phyloP scores from a whole-genome alignment of 2,329 filamentous ascomycete species.

The Penicillium concentricum region DNA sequence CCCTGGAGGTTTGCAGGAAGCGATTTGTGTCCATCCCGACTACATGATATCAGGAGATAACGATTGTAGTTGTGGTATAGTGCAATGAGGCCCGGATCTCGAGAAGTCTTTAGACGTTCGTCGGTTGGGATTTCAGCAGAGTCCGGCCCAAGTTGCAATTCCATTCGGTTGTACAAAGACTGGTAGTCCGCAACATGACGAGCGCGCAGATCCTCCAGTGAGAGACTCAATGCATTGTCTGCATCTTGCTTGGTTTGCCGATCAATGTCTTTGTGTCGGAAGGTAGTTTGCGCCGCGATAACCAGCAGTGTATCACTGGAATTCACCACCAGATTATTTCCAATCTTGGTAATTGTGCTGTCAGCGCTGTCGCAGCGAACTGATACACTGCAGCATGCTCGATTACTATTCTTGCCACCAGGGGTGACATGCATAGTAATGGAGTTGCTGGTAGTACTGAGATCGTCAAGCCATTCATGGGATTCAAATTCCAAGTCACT shows the following conservation, averaged over 20 bases:
- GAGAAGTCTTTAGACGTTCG: conserved; percentile 25
- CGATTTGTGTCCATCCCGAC: conserved; percentile 44
- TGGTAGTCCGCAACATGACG: conserved; percentile 39
- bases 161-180: conserved; percentile 32
- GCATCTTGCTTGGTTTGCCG: conserved; percentile 29
- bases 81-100: conserved; percentile 54
- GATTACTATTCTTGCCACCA: conserved; percentile 37
- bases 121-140: conserved; percentile 31
- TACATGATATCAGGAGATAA: conserved; percentile 57
- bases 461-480: conserved; percentile 45
- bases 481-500: conserved; percentile 47
- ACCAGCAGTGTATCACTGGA: conserved; percentile 38
- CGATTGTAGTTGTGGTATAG: conserved; percentile 56
- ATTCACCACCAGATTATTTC: conserved; percentile 39
- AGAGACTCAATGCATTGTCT: conserved; percentile 23
- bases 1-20: conserved; percentile 60
- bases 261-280: conserved; percentile 30
- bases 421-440: conserved; percentile 42
- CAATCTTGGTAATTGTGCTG: conserved; percentile 31
- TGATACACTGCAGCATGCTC: conserved; percentile 33
- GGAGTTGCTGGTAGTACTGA: conserved; percentile 28
- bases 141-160: conserved; percentile 27
- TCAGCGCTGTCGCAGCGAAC: conserved; percentile 27
- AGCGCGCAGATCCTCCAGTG: conserved; percentile 23
- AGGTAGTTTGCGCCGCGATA: conserved; percentile 44